A percentile compares a stretch with the other conserved stretches of the same genome.
phyloP scores from a whole-genome alignment of 2,329 filamentous ascomycete species.

The Scopulariopsis brevicaulis region DNA sequence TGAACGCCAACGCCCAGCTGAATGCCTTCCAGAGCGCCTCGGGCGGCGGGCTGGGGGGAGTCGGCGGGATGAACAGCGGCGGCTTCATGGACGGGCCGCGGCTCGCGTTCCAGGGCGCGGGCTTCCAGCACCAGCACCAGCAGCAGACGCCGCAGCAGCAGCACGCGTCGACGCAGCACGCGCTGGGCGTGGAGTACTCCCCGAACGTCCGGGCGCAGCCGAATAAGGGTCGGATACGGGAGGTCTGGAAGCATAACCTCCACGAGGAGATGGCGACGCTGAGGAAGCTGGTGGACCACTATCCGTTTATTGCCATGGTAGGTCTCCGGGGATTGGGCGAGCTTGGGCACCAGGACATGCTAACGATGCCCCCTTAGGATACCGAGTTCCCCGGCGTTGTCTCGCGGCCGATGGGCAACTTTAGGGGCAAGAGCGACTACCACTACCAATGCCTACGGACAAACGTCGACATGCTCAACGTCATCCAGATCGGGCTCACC shows the following conservation, averaged over 20 bases:
- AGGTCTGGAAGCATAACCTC: constrained; percentile 91
- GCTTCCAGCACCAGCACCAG: constrained; percentile 43
- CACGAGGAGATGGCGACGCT: constrained; percentile 82
- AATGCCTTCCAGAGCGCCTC: constrained; percentile 52
- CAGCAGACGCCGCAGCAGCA: constrained; percentile 37
- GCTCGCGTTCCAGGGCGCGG: constrained; percentile 7
- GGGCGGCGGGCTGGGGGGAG: constrained; percentile 43
- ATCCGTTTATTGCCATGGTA: constrained; percentile 92
- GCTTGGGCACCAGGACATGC: background rate
- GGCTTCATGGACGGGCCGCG: constrained; percentile 9
- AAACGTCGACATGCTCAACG: constrained; percentile 94
- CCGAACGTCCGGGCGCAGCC: constrained; percentile 37
- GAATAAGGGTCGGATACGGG: constrained; percentile 78
- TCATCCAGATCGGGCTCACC: constrained; percentile 93
- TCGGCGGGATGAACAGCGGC: constrained; percentile 42
- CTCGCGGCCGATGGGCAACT: constrained; percentile 86
- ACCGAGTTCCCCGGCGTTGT: constrained; percentile 98
- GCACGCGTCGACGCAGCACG: constrained; percentile 28
- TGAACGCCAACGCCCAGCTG: constrained; percentile 54
- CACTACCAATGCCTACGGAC: constrained; percentile 96
- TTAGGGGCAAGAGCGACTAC: constrained; percentile 91
- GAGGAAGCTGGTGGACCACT: constrained; percentile 75
- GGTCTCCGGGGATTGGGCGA: background rate
- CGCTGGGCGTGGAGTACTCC: constrained; percentile 12
- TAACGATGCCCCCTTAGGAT: constrained; percentile 45